Conservation (phyloP, 2,329 filamentous ascomycete genomes). For the Acarospora socialis region DNA sequence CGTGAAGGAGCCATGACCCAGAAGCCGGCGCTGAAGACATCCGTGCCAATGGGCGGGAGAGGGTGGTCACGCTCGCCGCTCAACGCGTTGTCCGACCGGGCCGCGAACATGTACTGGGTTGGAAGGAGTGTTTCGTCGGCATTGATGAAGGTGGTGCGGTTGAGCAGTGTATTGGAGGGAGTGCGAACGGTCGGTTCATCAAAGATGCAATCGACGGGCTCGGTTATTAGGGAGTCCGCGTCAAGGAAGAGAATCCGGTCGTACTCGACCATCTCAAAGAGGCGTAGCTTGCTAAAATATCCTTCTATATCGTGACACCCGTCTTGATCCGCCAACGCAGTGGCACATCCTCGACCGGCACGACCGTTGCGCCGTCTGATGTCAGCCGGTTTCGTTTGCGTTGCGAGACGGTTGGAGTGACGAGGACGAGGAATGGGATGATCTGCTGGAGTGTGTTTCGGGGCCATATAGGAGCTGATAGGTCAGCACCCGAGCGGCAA, state of each 20-base stretch:
- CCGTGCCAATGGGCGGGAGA: constrained; percentile 23
- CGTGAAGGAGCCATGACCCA: constrained; percentile 23
- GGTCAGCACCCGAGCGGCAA: constrained; percentile 24
- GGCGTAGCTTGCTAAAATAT: constrained; percentile 31
- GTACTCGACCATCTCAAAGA: constrained; percentile 29
- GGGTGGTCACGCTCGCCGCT: constrained; percentile 23
- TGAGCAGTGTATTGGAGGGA: no score
- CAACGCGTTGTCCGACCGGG: constrained; percentile 21
- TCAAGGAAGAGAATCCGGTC: constrained; percentile 31
- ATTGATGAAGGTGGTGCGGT: constrained; percentile 12
- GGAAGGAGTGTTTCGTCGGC: constrained; percentile 22
- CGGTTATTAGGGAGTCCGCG: constrained; percentile 27
- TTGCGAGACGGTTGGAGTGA: constrained; percentile 20
- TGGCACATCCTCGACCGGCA: constrained; percentile 23
- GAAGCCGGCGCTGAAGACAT: constrained; percentile 27
- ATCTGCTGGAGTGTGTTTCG: constrained; percentile 20
- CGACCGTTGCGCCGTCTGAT: constrained; percentile 27
- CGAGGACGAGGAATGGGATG: constrained; percentile 28
- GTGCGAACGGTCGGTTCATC: constrained; percentile 16
- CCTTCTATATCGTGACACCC: constrained; percentile 26
- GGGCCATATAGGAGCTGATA: constrained; percentile 29
- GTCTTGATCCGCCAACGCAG: constrained; percentile 25
- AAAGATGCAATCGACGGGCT: constrained; percentile 26
- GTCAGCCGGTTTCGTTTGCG: constrained; percentile 22
- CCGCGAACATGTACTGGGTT: constrained; percentile 22